A percentile compares a stretch with the other conserved stretches of the same genome.
Conservation (phyloP, 768 basidiomycete genomes). For the Dentipellis fragilis region DNA sequence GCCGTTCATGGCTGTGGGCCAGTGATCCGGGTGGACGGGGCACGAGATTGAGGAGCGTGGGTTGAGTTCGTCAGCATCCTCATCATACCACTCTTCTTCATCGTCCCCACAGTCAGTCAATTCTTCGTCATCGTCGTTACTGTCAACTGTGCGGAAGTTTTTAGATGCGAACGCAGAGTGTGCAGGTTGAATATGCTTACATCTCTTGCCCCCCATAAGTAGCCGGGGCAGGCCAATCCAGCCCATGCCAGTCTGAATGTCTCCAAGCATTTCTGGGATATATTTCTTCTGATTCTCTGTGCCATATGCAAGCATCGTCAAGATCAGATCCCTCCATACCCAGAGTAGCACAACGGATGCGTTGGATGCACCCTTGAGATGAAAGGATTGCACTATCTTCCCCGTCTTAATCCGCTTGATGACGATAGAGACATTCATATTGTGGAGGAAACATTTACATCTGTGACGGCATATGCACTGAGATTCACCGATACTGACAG, state of each 20-base stretch:
- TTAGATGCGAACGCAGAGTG: too few relatives aligned
- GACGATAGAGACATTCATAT: slow-evolving; percentile 33
- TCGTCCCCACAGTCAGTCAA: slow-evolving; percentile 16
- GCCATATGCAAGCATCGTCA: slow-evolving; percentile 39
- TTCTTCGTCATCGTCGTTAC: slow-evolving; percentile 19
- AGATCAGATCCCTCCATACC: slow-evolving; percentile 63
- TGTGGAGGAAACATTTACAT: slow-evolving; percentile 44
- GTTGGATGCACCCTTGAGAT: slow-evolving; percentile 35
- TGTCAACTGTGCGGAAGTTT: too few relatives aligned
- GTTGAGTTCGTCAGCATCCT: slow-evolving; percentile 23
- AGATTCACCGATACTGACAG: too few relatives aligned
- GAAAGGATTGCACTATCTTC: slow-evolving; percentile 37
- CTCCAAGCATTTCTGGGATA: slow-evolving; percentile 47
- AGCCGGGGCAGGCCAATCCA: slow-evolving; percentile 43
- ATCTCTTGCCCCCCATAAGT: slow-evolving; percentile 39
- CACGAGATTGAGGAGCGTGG: slow-evolving; percentile 16
- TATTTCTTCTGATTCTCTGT: slow-evolving; percentile 17
- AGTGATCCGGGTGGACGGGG: slow-evolving; percentile 38
- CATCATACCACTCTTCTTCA: slow-evolving; percentile 20
- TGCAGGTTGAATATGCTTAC: slow-evolving; percentile 19
- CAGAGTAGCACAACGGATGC: slow-evolving; percentile 41
- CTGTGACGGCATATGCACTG: slow-evolving; percentile 20
- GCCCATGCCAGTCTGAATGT: slow-evolving; percentile 41
- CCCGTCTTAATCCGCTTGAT: slow-evolving; percentile 33
- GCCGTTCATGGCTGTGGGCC: slow-evolving; percentile 33